Percentiles rank a stretch among this genome's conserved stretches.
Conservation (phyloP, 805 yeast species). For the Suhomyces emberorum region DNA sequence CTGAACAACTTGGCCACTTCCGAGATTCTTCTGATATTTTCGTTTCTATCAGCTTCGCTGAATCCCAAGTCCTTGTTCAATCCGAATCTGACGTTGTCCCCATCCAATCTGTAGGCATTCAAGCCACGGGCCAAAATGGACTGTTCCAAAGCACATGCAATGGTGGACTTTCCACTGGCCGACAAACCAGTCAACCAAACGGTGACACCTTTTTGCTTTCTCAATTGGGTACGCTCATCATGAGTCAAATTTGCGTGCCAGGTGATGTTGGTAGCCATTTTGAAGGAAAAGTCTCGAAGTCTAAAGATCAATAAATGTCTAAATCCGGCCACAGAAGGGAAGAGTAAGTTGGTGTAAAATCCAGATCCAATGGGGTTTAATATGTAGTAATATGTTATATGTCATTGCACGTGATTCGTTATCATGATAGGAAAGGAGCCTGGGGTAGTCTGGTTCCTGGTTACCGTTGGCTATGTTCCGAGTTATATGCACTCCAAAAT, state of each 20-base stretch:
- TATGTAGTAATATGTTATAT: background rate
- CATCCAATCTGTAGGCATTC: slow-evolving; percentile 85
- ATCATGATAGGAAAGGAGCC: slow-evolving; percentile 5
- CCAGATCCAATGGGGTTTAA: background rate
- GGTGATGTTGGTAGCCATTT: slow-evolving; percentile 92
- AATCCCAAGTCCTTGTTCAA: slow-evolving; percentile 93
- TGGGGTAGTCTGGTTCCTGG: background rate
- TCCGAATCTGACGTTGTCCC: slow-evolving; percentile 92
- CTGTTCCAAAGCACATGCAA: slow-evolving; percentile 93
- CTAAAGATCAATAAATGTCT: background rate
- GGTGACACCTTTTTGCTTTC: slow-evolving; percentile 84
- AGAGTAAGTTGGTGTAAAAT: background rate
- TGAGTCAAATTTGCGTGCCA: slow-evolving; percentile 92
- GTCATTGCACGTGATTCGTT: slow-evolving; percentile 5
- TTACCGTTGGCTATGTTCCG: too few relatives aligned
- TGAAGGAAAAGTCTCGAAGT: background rate
- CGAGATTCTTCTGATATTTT: slow-evolving; percentile 90
- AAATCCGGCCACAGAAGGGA: background rate
- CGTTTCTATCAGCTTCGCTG: slow-evolving; percentile 86
- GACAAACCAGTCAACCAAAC: slow-evolving; percentile 94
- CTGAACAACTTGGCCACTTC: slow-evolving; percentile 94
- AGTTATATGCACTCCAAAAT: background rate
- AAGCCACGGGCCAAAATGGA: slow-evolving; percentile 64
- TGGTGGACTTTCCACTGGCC: slow-evolving; percentile 92
- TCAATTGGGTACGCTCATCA: slow-evolving; percentile 67